These are phyloP conservation scores for Beauveria australis DNA, from an alignment of 2,329 filamentous ascomycete genomes.

Conservation along the genomic window DNA sequence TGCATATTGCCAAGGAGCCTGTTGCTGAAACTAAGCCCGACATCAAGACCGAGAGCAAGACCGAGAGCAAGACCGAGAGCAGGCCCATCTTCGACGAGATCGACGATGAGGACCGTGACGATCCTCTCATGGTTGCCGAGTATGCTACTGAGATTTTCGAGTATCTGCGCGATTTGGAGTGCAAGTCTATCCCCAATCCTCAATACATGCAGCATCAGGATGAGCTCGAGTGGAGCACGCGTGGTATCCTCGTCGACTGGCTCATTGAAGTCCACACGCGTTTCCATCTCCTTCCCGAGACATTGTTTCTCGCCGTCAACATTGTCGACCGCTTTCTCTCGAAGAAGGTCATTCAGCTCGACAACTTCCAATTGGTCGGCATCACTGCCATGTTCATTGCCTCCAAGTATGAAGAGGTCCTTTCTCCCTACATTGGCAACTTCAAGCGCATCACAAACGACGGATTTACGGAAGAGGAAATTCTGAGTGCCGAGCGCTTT, in stretches of 20 bases:
- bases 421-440: conserved; percentile 93
- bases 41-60: conserved; percentile 20
- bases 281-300: conserved; percentile 92
- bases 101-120: conserved; percentile 80
- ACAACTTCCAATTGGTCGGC: conserved; percentile 91
- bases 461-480: conserved; percentile 90
- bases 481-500: conserved; percentile 93
- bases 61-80: conserved; percentile 26
- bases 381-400: conserved; percentile 99
- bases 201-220: conserved; percentile 93
- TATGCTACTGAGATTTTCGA: conserved; percentile 97
- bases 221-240: conserved; percentile 97
- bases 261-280: conserved; percentile 96
- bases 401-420: conserved; percentile 96
- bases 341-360: conserved; percentile 88
- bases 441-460: conserved; percentile 96
- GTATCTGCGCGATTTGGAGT: conserved; percentile 82
- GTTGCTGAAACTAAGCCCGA: conserved; percentile 27
- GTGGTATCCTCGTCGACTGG: conserved; percentile 96
- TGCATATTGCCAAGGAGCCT: conserved; percentile 9
- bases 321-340: conserved; percentile 97
- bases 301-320: conserved; percentile 93
- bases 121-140: conserved; percentile 95
- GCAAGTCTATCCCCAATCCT: conserved; percentile 71
- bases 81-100: conserved; percentile 47